These are phyloP conservation scores for Starmerella kuoi DNA, from an alignment of 805 yeast genomes.

Conservation along the genomic window DNA sequence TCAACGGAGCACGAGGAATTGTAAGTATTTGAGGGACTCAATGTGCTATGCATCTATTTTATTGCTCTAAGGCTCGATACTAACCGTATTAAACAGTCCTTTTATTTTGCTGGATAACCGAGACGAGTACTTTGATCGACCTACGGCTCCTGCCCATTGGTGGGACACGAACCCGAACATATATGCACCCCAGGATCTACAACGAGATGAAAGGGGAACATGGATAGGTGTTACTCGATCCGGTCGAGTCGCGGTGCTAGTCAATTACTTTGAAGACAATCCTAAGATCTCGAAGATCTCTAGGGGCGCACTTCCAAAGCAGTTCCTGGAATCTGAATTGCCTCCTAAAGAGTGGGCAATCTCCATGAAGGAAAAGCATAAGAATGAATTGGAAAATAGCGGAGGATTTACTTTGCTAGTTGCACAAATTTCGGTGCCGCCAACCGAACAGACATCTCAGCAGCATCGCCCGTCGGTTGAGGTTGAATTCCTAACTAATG, in stretches of 20 bases:
- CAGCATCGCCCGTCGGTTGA: neutral
- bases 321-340: slow-evolving; percentile 32
- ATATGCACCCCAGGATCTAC: slow-evolving; percentile 63
- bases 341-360: slow-evolving; percentile 38
- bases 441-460: neutral
- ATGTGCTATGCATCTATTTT: neutral
- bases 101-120: slow-evolving; percentile 69
- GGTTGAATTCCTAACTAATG: slow-evolving; percentile 16
- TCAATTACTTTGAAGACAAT: slow-evolving; percentile 53
- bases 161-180: slow-evolving; percentile 33
- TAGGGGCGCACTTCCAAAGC: slow-evolving; percentile 41
- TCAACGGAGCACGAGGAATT: slow-evolving; percentile 60
- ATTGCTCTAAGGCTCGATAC: neutral
- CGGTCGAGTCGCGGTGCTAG: slow-evolving; percentile 52
- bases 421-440: slow-evolving; percentile 12
- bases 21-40: slow-evolving; percentile 22
- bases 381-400: slow-evolving; percentile 12
- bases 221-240: slow-evolving; percentile 76
- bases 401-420: slow-evolving; percentile 27
- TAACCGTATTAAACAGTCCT: slow-evolving; percentile 32
- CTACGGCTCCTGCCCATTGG: slow-evolving; percentile 48
- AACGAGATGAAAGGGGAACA: slow-evolving; percentile 66
- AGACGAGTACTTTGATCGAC: slow-evolving; percentile 70
- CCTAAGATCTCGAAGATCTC: slow-evolving; percentile 32
- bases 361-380: slow-evolving; percentile 20